Percentiles rank a stretch among this genome's conserved stretches.
Evolutionary conservation across 768 basidiomycete species (phyloP).

Genomic region (Brasilioporus rufonigricans): DNA sequence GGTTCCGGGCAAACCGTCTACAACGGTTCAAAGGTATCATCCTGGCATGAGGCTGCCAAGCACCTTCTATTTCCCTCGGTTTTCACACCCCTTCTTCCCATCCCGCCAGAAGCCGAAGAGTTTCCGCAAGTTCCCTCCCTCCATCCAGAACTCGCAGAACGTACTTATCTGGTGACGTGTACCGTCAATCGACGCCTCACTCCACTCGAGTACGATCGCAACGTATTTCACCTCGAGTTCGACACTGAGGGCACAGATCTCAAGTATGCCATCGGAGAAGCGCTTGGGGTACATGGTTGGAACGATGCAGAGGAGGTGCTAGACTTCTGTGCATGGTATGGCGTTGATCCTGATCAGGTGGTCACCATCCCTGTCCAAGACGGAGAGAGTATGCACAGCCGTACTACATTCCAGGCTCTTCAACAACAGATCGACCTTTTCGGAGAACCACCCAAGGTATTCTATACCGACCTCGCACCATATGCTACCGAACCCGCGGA

Average conservation of each 20-base stretch:
- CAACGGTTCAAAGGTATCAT: conserved; percentile 58
- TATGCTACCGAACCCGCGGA: conserved; percentile 72
- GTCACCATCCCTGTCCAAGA: conserved; percentile 74
- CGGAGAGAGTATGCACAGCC: conserved; percentile 76
- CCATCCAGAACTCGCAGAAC: conserved; percentile 84
- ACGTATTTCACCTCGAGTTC: conserved; percentile 98
- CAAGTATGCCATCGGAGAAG: conserved; percentile 95
- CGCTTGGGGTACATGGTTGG: conserved; percentile 96
- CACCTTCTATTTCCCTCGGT: conserved; percentile 86
- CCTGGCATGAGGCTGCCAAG: conserved; percentile 86
- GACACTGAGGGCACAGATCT: conserved; percentile 89
- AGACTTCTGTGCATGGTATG: conserved; percentile 92
- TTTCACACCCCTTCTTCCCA: conserved; percentile 53
- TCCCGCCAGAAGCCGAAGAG: conserved; percentile 34
- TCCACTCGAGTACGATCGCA: conserved; percentile 93
- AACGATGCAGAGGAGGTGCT: conserved; percentile 87
- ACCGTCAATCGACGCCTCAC: conserved; percentile 93
- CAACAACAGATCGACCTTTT: conserved; percentile 98
- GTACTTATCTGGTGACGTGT: conserved; percentile 91
- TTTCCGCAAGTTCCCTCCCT: conserved; percentile 64
- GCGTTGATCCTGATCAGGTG: conserved; percentile 73
- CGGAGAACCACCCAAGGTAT: conserved; percentile 93
- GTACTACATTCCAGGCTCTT: conserved; percentile 92
- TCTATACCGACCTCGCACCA: conserved; percentile 84
- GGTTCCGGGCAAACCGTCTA: conserved; percentile 55